Base-by-base conservation (phyloP, 78 protist species). In the Polysphondylium violaceum region DNA sequence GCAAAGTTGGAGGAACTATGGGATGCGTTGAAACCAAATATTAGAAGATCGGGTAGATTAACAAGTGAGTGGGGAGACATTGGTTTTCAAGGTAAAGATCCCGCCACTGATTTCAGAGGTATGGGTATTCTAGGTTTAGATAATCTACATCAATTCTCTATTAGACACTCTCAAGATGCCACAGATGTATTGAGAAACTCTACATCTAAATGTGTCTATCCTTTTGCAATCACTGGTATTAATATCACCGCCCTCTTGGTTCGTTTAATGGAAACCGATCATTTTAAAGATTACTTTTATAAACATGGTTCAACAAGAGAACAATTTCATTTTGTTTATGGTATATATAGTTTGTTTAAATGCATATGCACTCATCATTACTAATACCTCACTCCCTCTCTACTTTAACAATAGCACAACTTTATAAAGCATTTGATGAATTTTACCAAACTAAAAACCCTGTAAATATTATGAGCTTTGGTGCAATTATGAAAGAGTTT, bases 1-100 rank as follows among this genome's bases (percentile, higher is more conserved):
- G 69, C 23, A 0, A 9, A 40, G 29, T 68, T 81, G 11, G 89
- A 81, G n/a, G 19, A 27, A 47, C n/a, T 81, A 19, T 81, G 89
- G 89, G 35, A 50, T 19, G 25, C 68, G 7, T 25, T 81, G 2
- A 19, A 11, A n/a, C 89, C 89, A 55, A 31, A 40, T 40, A 19
- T 53, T 23, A 81, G 77, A 55, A 47, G 89, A 67, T 23, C 60
- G 0, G 76, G 59, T 17, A 81, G 89, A 68, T 0, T 41, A 0
- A 67, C 77, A 23, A 55, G 41, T 6, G 88, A 86, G 53, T 87
- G 93, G 93, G 86, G 86, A 7, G 64, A 50, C 1, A 47, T 87
- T n/a, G 94, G 94, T 16, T 88, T 88, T 36, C 94, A 88, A 63
- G 94, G 94, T 27, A 88, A 64, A 41, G 94, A 88, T 41, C 94